Conservation (phyloP, 768 basidiomycete genomes). For the Lentinula guzmanii region DNA sequence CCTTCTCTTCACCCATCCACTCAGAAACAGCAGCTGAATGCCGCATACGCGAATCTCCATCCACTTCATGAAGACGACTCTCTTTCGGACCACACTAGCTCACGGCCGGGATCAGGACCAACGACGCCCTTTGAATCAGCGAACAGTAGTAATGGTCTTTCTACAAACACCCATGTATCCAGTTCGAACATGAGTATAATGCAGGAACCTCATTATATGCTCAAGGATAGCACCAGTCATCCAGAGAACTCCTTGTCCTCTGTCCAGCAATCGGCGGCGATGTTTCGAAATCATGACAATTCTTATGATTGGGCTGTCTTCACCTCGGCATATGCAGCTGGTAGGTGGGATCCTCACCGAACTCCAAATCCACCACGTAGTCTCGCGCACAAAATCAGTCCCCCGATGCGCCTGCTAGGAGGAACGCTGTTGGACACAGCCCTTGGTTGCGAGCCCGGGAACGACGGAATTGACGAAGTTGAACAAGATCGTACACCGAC, state of each 20-base stretch:
- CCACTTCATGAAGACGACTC: conserved; percentile 19
- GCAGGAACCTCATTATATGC: background rate
- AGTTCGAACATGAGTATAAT: background rate
- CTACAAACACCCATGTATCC: background rate
- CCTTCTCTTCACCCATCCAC: conserved; percentile 17
- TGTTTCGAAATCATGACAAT: background rate
- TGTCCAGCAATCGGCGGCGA: background rate
- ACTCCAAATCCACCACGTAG: conserved; percentile 53
- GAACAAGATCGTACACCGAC: background rate
- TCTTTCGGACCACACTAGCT: background rate
- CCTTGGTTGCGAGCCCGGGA: background rate
- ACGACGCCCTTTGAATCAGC: background rate
- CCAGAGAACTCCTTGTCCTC: background rate
- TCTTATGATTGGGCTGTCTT: conserved; percentile 71
- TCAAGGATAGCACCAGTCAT: background rate
- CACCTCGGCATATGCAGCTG: conserved; percentile 67
- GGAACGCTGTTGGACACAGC: background rate
- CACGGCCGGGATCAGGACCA: conserved; percentile 3
- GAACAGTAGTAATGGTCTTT: background rate
- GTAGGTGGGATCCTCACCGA: conserved; percentile 75
- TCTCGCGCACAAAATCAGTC: conserved; percentile 8
- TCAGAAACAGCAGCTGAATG: background rate
- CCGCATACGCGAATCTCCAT: conserved; percentile 12
- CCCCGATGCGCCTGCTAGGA: background rate
- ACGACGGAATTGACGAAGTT: background rate